Conservation (phyloP, 345 rosid genomes). For the Adansonia digitata region DNA sequence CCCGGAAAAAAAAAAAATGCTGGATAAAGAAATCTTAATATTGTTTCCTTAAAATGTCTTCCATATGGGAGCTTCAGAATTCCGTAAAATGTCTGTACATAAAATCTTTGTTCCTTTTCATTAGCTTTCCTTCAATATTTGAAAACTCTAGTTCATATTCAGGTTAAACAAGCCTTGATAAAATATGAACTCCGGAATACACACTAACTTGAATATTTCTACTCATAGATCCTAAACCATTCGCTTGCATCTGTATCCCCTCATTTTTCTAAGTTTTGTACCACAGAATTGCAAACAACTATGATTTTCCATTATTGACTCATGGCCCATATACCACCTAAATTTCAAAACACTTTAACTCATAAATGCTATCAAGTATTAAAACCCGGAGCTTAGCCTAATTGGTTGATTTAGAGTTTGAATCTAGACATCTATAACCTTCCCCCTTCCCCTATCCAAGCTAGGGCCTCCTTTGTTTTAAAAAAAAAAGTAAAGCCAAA, state of each 20-base stretch:
- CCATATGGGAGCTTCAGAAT: background rate
- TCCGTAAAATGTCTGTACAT: background rate
- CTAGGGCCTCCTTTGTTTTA: no score
- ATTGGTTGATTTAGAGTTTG: no score
- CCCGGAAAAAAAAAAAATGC: background rate
- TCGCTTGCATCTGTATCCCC: conserved; percentile 6
- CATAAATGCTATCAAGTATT: background rate
- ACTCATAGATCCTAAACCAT: background rate
- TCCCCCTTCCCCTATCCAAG: no score
- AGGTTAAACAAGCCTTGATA: background rate
- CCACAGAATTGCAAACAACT: background rate
- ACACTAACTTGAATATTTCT: background rate
- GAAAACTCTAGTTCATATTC: background rate
- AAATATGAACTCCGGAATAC: background rate
- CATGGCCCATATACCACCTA: background rate
- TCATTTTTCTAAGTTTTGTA: background rate
- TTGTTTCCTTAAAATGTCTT: background rate
- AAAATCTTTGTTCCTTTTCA: background rate
- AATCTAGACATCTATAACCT: no score
- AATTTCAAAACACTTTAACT: background rate
- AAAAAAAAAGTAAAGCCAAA: background rate
- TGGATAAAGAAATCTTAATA: background rate
- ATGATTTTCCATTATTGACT: background rate
- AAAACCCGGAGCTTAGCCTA: no score
- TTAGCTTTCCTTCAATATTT: background rate